Evolutionary conservation across 257 asterid genomes (phyloP).

Genomic region (Rauvolfia tetraphylla): DNA sequence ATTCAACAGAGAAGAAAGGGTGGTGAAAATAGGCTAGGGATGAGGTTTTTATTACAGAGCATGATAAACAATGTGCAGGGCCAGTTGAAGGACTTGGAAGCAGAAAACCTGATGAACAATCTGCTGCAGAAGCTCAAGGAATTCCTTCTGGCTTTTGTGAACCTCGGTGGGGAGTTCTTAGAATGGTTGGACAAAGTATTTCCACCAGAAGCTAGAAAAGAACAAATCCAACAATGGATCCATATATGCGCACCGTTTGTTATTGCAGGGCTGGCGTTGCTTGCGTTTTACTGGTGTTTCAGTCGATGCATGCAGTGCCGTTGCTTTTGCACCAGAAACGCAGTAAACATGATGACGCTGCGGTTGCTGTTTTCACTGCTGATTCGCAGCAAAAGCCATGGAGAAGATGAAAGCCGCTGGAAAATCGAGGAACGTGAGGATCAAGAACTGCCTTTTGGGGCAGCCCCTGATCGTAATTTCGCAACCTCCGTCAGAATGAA

Average conservation of each 20-base stretch:
- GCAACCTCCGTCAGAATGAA: conserved; percentile 15
- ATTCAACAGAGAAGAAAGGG: no score
- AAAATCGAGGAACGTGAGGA: conserved; percentile 21
- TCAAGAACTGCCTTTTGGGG: conserved; percentile 27
- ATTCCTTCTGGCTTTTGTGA: conserved; percentile 2
- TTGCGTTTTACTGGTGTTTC: conserved; percentile 14
- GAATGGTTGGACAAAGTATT: conserved; percentile 32
- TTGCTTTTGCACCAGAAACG: no score
- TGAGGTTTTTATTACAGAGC: no score
- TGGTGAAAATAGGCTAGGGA: no score
- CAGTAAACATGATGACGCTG: no score
- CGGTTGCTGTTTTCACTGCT: no score
- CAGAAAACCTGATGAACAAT: conserved; percentile 9
- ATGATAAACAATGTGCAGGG: not conserved
- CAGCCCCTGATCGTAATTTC: conserved; percentile 29
- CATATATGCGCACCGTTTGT: conserved; percentile 14
- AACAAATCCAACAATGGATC: conserved; percentile 25
- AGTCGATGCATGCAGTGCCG: not conserved
- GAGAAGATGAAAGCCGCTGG: conserved; percentile 48
- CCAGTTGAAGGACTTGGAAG: not conserved
- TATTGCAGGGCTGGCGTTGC: conserved; percentile 2
- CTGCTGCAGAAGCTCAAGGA: conserved; percentile 30
- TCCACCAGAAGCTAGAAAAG: conserved; percentile 35
- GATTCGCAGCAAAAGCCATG: no score
- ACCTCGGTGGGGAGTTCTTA: conserved; percentile 16